phyloP scores from a whole-genome alignment of 176 grass and related monocot genomes.

The Oryza coarctata region DNA sequence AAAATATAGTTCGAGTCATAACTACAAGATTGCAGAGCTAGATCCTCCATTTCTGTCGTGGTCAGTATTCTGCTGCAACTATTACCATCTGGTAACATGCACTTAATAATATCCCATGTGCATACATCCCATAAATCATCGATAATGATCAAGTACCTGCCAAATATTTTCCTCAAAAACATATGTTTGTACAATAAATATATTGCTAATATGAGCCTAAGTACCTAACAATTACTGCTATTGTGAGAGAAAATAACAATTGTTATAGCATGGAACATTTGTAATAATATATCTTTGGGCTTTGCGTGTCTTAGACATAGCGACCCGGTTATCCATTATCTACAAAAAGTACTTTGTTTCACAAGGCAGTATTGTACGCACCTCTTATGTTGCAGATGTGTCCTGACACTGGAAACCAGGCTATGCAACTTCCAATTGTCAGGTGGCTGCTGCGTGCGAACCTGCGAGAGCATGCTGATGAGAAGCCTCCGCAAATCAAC shows the following conservation, averaged over 20 bases:
- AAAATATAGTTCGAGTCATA: conserved; percentile 25
- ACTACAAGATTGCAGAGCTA: conserved; percentile 33
- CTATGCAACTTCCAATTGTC: conserved; percentile 3
- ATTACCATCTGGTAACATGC: conserved; percentile 16
- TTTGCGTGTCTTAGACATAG: too few relatives aligned
- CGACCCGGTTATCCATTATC: too few relatives aligned
- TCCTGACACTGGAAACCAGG: conserved; percentile 28
- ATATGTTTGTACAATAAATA: neutral
- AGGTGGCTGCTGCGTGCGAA: conserved; percentile 3
- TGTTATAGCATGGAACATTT: too few relatives aligned
- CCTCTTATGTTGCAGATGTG: conserved; percentile 38
- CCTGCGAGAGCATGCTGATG: conserved; percentile 28
- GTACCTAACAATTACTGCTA: neutral
- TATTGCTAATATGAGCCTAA: neutral
- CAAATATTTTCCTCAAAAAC: neutral
- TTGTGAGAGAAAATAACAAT: too few relatives aligned
- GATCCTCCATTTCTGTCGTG: conserved; percentile 38
- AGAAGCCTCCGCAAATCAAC: conserved; percentile 30
- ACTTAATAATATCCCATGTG: conserved; percentile 28
- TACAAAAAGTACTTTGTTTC: neutral
- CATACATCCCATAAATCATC: conserved; percentile 27
- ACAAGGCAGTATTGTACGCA: neutral
- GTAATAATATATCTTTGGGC: too few relatives aligned
- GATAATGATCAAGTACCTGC: conserved; percentile 40
- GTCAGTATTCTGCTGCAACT: conserved; percentile 5